Percentiles rank a stretch among this genome's conserved stretches.
Conservation (phyloP, 75 land plant species). For the Cryptomeria japonica region DNA sequence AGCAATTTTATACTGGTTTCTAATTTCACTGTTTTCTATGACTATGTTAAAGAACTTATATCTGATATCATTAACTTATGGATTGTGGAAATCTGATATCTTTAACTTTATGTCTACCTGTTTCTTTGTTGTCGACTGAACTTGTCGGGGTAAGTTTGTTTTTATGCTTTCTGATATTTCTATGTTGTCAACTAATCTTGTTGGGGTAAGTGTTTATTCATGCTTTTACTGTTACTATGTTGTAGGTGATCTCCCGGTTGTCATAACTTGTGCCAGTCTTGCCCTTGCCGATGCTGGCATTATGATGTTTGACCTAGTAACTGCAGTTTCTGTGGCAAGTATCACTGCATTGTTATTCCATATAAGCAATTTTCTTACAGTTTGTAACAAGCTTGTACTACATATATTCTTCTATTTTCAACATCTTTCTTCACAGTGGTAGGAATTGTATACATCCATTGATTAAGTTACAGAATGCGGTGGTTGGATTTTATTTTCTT, state of each 20-base stretch:
- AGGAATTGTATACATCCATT: not conserved
- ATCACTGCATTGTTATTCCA: not conserved
- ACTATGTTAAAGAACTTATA: not conserved
- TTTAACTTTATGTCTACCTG: no score
- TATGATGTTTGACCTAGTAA: conserved; percentile 90
- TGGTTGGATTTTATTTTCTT: not conserved
- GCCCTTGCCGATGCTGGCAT: conserved; percentile 98
- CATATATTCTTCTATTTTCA: not conserved
- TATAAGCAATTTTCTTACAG: not conserved
- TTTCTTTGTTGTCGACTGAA: not conserved
- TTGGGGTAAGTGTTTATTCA: not conserved
- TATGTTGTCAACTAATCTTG: conserved; percentile 6
- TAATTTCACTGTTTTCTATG: not conserved
- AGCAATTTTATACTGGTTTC: not conserved
- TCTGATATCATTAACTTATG: no score
- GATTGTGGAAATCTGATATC: no score
- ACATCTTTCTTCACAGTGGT: not conserved
- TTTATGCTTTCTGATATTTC: not conserved
- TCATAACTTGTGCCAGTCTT: conserved; percentile 88
- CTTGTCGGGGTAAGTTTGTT: not conserved
- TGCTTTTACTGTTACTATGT: not conserved
- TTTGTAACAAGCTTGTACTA: not conserved
- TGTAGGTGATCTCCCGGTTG: conserved; percentile 89
- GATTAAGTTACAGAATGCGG: not conserved
- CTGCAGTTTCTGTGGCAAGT: conserved; percentile 91